These are phyloP conservation scores for Monilinia aucupariae DNA, from an alignment of 2,329 filamentous ascomycete species.

Conservation along the genomic window DNA sequence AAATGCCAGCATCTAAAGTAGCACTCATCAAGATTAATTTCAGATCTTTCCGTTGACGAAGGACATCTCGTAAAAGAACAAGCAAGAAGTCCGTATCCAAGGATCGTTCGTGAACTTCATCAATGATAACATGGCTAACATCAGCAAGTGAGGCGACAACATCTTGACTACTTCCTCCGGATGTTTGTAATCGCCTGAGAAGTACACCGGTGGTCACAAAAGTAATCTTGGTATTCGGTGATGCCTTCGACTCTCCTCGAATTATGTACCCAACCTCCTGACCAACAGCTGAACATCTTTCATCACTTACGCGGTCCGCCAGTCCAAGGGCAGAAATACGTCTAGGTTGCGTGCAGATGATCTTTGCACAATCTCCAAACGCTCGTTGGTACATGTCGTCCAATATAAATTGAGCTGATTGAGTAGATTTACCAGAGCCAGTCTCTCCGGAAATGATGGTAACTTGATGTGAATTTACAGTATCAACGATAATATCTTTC, in stretches of 20 bases:
- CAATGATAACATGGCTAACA: slow-evolving; percentile 90
- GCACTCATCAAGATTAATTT: slow-evolving; percentile 96
- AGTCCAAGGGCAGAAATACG: slow-evolving; percentile 91
- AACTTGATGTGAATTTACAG: slow-evolving; percentile 73
- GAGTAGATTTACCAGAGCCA: slow-evolving; percentile 93
- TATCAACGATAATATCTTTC: slow-evolving; percentile 67
- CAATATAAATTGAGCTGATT: slow-evolving; percentile 91
- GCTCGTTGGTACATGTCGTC: slow-evolving; percentile 79
- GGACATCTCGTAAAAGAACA: slow-evolving; percentile 76
- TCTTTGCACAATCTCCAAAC: slow-evolving; percentile 74
- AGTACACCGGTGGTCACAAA: slow-evolving; percentile 96
- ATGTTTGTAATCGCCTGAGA: slow-evolving; percentile 83
- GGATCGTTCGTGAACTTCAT: slow-evolving; percentile 94
- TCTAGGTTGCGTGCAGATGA: slow-evolving; percentile 91
- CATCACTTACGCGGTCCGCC: slow-evolving; percentile 89
- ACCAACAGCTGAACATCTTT: slow-evolving; percentile 75
- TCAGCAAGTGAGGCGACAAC: slow-evolving; percentile 77
- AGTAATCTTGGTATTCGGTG: slow-evolving; percentile 74
- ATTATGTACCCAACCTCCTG: slow-evolving; percentile 90
- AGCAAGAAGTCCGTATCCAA: slow-evolving; percentile 92
- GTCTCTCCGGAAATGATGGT: slow-evolving; percentile 97
- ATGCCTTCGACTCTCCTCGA: slow-evolving; percentile 75
- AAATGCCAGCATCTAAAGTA: slow-evolving; percentile 82
- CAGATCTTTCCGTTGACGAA: slow-evolving; percentile 68
- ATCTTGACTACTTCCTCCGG: slow-evolving; percentile 72